Conservation (phyloP, 108 stramenopile genomes). For the Fragilaria radians region DNA sequence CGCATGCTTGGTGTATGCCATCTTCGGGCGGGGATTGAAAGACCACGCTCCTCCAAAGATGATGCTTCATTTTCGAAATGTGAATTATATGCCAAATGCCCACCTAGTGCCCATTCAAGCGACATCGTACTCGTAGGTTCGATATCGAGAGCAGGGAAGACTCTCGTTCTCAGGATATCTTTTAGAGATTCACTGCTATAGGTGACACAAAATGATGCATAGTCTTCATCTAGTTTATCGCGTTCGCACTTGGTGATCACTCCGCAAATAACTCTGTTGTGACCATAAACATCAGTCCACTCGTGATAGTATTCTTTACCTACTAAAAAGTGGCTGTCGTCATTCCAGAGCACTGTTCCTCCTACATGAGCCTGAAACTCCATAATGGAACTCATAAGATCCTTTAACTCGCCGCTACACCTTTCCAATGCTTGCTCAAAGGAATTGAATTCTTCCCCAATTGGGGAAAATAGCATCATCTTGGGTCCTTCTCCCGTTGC, state of each 20-base stretch:
- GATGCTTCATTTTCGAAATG: neutral
- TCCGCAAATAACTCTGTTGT: neutral
- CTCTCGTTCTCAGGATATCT: neutral
- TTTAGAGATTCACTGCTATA: neutral
- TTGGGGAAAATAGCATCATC: neutral
- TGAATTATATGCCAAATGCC: neutral
- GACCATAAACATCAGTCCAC: conserved; percentile 4
- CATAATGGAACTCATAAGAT: neutral
- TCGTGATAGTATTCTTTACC: conserved; percentile 4
- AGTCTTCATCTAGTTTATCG: neutral
- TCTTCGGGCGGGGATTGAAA: neutral
- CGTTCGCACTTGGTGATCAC: neutral
- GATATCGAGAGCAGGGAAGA: neutral
- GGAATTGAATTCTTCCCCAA: neutral
- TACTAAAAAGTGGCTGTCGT: neutral
- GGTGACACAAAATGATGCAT: neutral
- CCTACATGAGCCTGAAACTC: conserved; percentile 1
- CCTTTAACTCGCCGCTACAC: neutral
- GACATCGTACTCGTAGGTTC: neutral
- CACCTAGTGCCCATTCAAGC: neutral
- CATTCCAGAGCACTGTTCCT: neutral
- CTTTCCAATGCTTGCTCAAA: neutral
- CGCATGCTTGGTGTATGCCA: neutral
- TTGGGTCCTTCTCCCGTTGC: neutral
- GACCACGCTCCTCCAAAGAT: neutral